Percentiles rank a stretch among this genome's conserved stretches.
Conservation (phyloP, 768 basidiomycete genomes). For the Phallus indusiatus region DNA sequence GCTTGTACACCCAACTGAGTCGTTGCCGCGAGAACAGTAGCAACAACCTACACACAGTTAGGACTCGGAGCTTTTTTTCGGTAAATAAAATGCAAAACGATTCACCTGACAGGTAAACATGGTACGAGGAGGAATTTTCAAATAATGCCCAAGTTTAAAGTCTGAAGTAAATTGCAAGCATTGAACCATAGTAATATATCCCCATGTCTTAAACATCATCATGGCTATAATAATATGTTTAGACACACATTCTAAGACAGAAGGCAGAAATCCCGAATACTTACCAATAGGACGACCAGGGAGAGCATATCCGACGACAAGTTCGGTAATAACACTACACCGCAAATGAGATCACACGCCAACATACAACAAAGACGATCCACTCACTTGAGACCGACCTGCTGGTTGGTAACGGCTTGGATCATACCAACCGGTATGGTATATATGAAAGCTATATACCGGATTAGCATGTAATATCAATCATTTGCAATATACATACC, state of each 20-base stretch:
- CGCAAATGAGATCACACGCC: neutral
- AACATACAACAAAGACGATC: too few species aligned
- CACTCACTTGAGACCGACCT: conserved; percentile 38
- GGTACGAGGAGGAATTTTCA: conserved; percentile 78
- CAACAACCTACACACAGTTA: conserved; percentile 17
- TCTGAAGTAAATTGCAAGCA: conserved; percentile 61
- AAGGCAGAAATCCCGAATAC: neutral
- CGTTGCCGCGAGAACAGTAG: conserved; percentile 34
- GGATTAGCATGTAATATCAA: neutral
- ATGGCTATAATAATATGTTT: conserved; percentile 28
- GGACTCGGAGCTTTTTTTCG: too few species aligned
- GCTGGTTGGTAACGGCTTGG: conserved; percentile 83
- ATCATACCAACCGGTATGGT: conserved; percentile 70
- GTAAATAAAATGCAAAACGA: neutral
- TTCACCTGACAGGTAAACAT: conserved; percentile 61
- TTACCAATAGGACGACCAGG: conserved; percentile 64
- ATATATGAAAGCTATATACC: conserved; percentile 32
- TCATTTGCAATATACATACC: conserved; percentile 17
- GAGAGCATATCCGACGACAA: conserved; percentile 68
- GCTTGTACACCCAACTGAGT: conserved; percentile 19
- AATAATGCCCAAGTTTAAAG: conserved; percentile 79
- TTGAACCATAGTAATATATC: conserved; percentile 50
- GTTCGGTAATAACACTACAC: conserved; percentile 54
- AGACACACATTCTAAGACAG: neutral
- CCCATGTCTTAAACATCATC: conserved; percentile 63